Base-by-base conservation (phyloP, 306 rosid genomes). In the Prunus fruticosa region DNA sequence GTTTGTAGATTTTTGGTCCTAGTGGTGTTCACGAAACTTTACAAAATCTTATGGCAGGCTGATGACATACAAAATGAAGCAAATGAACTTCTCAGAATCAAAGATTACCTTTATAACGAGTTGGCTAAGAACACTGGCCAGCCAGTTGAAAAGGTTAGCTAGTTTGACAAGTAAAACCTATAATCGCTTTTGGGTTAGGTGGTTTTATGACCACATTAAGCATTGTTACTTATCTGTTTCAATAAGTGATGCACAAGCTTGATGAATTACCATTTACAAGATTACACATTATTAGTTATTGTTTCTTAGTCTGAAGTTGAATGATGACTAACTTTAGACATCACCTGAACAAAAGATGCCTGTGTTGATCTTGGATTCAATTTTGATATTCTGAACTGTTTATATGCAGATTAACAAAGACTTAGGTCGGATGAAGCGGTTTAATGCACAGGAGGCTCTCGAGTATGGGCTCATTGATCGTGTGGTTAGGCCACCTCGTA, bases 401-500 rank as follows among this genome's bases (percentile, higher is more conserved):
- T 78, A 16, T 74, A 61, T 86, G 80, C 91, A 90, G 97, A 89
- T 92, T 69, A 58, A 72, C 80, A 66, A 82, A 78, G 98, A 95
- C 86, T 80, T 91, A 66, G 74, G 93, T 64, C 77, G 89, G 80
- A 75, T 84, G 88, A 92, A 89, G 86, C 92, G 88, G 10, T 92
- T 92, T 62, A 81, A 72, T 80, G 82, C 99, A 49, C 89, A 86
- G 78, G 91, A 88, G 81, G 97, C 99, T 83, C 85, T 92, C 46
- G 99, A 95, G n/a, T 95, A 95, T 64, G 99, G 99, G 62, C 87
- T 95, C 71, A 83, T 95, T 46, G 99, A 95, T 84, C 91, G 89
- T 14, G 69, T 95, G 20, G 85, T 84, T 25, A 89, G 96, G 86
- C 97, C 97, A 1, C 90, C 89, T 51, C 96, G 93, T 60, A 86